Conservation (phyloP, 2,329 filamentous ascomycete genomes). For the Zopfia rhizophila region DNA sequence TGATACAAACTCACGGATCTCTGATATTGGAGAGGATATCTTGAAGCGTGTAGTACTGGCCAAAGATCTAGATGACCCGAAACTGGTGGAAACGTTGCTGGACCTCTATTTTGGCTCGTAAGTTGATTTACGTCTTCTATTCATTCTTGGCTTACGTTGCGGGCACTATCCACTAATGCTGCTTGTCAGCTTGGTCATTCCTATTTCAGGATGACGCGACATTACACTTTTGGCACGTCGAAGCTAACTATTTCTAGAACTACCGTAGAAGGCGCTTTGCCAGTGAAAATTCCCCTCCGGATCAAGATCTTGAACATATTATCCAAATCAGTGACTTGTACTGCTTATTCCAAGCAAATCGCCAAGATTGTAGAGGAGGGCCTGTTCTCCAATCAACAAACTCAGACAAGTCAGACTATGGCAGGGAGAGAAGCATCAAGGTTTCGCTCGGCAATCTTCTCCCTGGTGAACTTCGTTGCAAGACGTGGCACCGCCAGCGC, state of each 20-base stretch:
- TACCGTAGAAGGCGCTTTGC: conserved; percentile 53
- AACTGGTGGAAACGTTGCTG: conserved; percentile 74
- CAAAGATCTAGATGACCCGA: conserved; percentile 75
- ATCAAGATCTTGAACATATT: conserved; percentile 80
- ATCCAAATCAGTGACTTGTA: conserved; percentile 79
- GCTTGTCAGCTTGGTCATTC: too few relatives aligned
- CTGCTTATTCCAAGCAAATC: conserved; percentile 74
- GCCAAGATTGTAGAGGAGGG: conserved; percentile 75
- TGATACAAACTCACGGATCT: conserved; percentile 82
- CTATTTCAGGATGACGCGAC: not conserved
- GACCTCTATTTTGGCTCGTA: conserved; percentile 72
- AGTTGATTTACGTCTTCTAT: conserved; percentile 16
- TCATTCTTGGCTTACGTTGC: not conserved
- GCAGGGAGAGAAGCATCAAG: conserved; percentile 80
- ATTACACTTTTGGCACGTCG: not conserved
- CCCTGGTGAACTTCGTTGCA: conserved; percentile 88
- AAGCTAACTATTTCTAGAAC: conserved; percentile 19
- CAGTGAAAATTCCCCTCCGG: conserved; percentile 74
- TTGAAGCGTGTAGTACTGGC: conserved; percentile 78
- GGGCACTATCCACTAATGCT: conserved; percentile 4
- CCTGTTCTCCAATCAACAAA: conserved; percentile 60
- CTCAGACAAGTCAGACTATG: conserved; percentile 51
- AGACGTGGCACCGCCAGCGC: conserved; percentile 72
- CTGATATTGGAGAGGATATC: conserved; percentile 87
- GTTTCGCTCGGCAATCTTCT: conserved; percentile 83